Evolutionary conservation across 306 rosid genomes (phyloP), one percentile per base, ranked within the genome.

Genomic region (Lotus japonicus): DNA sequence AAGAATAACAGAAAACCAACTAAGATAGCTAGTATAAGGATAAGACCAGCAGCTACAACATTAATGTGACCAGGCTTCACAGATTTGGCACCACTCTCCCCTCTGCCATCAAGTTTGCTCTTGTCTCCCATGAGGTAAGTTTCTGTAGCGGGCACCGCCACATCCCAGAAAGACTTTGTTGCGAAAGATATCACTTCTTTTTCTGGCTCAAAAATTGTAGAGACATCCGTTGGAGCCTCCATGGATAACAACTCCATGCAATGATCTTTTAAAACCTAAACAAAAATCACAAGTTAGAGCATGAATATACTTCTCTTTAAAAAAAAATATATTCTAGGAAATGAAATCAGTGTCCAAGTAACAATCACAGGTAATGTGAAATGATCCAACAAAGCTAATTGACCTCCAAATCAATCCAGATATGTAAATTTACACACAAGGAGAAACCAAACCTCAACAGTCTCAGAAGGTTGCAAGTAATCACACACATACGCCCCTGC

Each of bases 401-500:
- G 60, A 26, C 55, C 65, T 63, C 68, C 39, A 31, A 58, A 77
- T 18, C 14, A 75, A 49, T 77, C 28, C 70, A 42, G 53, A 50
- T n/a, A 36, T 7, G 51, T 17, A 53, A 66, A 17, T 66, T 56
- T 49, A 73, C 46, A 26, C 11, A n/a, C 44, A 10, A 5, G 54
- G 23, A 60, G 36, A 66, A 67, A 78, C 35, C 91, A 39, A 70
- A 94, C 98, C 97, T 86, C 95, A 43, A 84, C 70, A 7, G 94
- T 80, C 75, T 94, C 97, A 12, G 91, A 88, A 66, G 96, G 84
- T 72, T 88, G 97, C 75, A 94, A 71, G 79, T 94, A 88, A 85
- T 94, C 98, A 61, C 96, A 92, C 38, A 86, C 84, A 72, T 74
- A 80, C 14, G 72, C 64, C 54, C 84, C 88, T 15, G 72, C 88